Conservation (phyloP, 352 stramenopile species). For the Pythium utonaiense region DNA sequence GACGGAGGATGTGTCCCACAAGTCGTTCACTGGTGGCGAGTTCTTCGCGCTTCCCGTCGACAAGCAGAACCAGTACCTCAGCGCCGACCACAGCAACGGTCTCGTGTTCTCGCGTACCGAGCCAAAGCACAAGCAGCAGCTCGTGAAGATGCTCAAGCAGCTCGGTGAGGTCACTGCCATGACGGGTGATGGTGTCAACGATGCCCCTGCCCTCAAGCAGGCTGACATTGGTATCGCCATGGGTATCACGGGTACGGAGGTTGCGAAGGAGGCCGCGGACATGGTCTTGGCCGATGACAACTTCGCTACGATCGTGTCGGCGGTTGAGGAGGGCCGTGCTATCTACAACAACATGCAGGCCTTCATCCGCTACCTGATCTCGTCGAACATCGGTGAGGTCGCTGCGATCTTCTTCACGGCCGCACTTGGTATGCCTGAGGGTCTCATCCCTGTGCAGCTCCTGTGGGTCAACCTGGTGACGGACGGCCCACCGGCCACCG, state of each 20-base stretch:
- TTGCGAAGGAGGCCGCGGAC: slow-evolving; percentile 97
- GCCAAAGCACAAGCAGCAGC: slow-evolving; percentile 97
- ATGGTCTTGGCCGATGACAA: slow-evolving; percentile 99
- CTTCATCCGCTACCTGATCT: slow-evolving; percentile 99
- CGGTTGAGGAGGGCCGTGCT: slow-evolving; percentile 80
- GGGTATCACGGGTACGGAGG: slow-evolving; percentile 97
- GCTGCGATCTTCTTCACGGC: slow-evolving; percentile 98
- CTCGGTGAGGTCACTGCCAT: slow-evolving; percentile 95
- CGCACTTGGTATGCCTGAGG: slow-evolving; percentile 94
- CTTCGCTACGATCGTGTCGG: slow-evolving; percentile 97
- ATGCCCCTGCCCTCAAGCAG: slow-evolving; percentile 97
- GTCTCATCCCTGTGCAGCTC: slow-evolving; percentile 97
- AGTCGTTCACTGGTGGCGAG: slow-evolving; percentile 93
- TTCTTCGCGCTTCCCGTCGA: slow-evolving; percentile 93
- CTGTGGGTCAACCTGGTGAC: slow-evolving; percentile 99
- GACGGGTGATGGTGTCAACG: slow-evolving; percentile 99
- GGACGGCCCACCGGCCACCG: slow-evolving; percentile 97
- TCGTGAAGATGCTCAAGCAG: slow-evolving; percentile 95
- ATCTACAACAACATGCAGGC: slow-evolving; percentile 98
- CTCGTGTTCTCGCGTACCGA: slow-evolving; percentile 98
- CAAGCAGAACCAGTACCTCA: slow-evolving; percentile 90
- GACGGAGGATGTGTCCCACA: slow-evolving; percentile 78
- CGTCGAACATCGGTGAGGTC: slow-evolving; percentile 99
- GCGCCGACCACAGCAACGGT: slow-evolving; percentile 77
- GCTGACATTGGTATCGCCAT: slow-evolving; percentile 99